Base-by-base conservation (phyloP, 2,329 filamentous ascomycete species). In the Pseudocercospora cruenta region DNA sequence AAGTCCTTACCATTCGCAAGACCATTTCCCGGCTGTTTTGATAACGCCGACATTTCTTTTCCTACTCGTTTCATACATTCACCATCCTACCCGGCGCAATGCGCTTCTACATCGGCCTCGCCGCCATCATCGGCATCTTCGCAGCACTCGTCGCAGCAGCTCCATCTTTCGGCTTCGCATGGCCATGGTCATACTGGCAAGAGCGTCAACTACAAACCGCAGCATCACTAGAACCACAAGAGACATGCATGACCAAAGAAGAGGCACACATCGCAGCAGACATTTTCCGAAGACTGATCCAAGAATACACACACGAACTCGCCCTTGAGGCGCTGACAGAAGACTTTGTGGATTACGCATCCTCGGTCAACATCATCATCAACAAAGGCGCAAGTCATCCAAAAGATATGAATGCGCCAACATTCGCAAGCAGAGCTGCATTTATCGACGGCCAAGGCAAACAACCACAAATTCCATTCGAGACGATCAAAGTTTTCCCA, bases 361-460 rank as follows among this genome's bases (percentile, higher is more conserved):
- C 75, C 62, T 73, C 70, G 26, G 75, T 76, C 61, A 76, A 69
- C 60, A 71, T 71, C 24, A 68, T 77, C 39, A 77, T 77, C 71
- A 70, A 76, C 69, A 69, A 68, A 62, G 73, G 72, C 45, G 72
- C 66, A 22, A 64, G 62, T 63, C 73, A 72, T 61, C 61, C 71
- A 3, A 68, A 66, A n/a, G 63, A 64, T 57, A 70, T 70, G 22
- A 24, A 67, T 22, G 58, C 64, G 10, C 63, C 69, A 12, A 73
- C 70, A 58, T 75, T 75, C 64, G 36, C 62, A 19, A 66, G 53
- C 55, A 67, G 70, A 33, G 68, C 64, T 14, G 67, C 66, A 12
- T 72, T 73, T 63, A 61, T 71, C 47, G 69, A 68, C 31, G 69
- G 68, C 39, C 70, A 72, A 60, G 71, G 71, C 26, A 66, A 67